Conservation (phyloP, 1,284 basidiomycete genomes). For the Apiotrichum akiyoshidainum region DNA sequence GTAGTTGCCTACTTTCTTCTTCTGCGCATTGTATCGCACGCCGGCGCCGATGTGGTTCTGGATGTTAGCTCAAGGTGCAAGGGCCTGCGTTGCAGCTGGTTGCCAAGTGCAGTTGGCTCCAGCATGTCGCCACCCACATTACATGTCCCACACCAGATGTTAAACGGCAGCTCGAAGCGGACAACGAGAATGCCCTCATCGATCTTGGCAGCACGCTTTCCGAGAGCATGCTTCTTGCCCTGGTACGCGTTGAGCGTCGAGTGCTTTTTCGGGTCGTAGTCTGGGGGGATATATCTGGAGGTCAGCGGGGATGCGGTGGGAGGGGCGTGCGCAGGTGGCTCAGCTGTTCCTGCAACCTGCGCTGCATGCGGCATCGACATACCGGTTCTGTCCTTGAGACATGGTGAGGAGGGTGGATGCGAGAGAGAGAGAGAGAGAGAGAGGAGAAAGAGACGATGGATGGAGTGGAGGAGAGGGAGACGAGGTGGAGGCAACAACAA, state of each 20-base stretch:
- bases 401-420: not conserved
- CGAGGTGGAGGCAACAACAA: constrained; percentile 1
- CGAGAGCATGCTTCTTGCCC: constrained; percentile 85
- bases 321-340: constrained; percentile 53
- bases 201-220: constrained; percentile 80
- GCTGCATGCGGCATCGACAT: not conserved
- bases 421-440: not conserved
- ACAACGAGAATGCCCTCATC: constrained; percentile 91
- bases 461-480: too few relatives aligned
- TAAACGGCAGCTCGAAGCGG: constrained; percentile 87
- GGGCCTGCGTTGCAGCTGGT: not conserved
- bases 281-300: constrained; percentile 84
- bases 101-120: too few relatives aligned
- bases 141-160: constrained; percentile 95
- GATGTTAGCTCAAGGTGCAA: constrained; percentile 5
- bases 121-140: constrained; percentile 49
- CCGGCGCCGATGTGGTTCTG: constrained; percentile 89
- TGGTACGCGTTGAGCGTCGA: constrained; percentile 73
- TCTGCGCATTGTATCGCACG: constrained; percentile 97
- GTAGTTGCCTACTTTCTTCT: constrained; percentile 93
- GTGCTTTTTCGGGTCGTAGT: constrained; percentile 77
- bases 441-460: too few relatives aligned
- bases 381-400: constrained; percentile 68
- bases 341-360: constrained; percentile 42
- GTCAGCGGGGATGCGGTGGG: constrained; percentile 48